Evolutionary conservation across 2,329 filamentous ascomycete genomes (phyloP).

Genomic region (Aspergillus thermomutatus): DNA sequence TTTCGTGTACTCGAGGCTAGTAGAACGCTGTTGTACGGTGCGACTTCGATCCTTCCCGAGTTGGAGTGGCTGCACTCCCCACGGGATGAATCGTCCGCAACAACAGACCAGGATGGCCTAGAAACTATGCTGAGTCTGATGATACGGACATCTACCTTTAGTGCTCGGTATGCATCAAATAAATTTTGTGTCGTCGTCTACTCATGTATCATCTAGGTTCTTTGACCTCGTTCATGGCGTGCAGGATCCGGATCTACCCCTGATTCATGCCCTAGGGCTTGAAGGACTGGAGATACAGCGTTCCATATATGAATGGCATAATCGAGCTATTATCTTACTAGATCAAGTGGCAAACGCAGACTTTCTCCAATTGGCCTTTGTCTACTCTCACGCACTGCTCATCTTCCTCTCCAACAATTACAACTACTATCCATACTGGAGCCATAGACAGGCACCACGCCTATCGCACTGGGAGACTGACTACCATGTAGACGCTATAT

Average conservation of each 20-base stretch:
- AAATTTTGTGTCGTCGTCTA: too few species aligned
- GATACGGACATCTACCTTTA: too few species aligned
- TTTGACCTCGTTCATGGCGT: neutral
- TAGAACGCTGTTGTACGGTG: conserved; percentile 3
- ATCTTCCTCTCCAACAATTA: conserved; percentile 5
- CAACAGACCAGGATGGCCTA: too few species aligned
- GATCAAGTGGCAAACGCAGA: neutral
- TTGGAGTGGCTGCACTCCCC: too few species aligned
- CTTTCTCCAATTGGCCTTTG: too few species aligned
- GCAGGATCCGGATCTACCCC: neutral
- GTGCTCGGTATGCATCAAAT: too few species aligned
- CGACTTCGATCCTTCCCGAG: too few species aligned
- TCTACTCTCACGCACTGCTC: neutral
- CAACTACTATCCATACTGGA: conserved; percentile 3
- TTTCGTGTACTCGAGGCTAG: conserved; percentile 3
- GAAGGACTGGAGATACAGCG: neutral
- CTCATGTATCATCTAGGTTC: neutral
- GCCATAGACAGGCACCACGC: neutral
- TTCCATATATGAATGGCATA: neutral
- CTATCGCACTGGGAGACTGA: neutral
- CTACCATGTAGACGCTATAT: neutral
- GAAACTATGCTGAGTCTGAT: too few species aligned
- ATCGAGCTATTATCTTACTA: neutral
- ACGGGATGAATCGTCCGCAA: too few species aligned
- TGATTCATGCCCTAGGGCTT: neutral